A percentile compares a stretch with the other conserved stretches of the same genome.
phyloP scores from a whole-genome alignment of 23 red algal genomes.

The Gracilariopsis chorda region DNA sequence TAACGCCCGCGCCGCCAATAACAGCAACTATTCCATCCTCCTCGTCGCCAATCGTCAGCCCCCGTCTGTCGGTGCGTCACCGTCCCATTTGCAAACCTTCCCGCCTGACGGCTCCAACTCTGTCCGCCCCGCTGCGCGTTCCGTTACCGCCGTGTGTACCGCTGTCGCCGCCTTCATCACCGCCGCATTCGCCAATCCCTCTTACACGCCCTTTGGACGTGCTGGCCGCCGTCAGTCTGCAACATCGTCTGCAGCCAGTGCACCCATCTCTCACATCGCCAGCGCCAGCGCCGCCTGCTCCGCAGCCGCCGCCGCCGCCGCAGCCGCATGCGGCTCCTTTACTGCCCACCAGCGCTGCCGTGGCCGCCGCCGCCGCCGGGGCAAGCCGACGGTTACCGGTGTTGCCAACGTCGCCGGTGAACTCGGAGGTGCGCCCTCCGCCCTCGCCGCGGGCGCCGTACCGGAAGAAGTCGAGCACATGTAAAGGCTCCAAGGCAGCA shows the following conservation, averaged over 20 bases:
- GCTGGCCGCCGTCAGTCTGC: conserved; percentile 27
- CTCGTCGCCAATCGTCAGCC: too few species aligned
- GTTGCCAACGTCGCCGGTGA: too few species aligned
- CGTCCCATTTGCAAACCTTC: not conserved
- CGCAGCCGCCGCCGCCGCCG: not conserved
- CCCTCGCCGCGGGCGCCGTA: not conserved
- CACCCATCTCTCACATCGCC: not conserved
- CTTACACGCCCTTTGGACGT: conserved; percentile 17
- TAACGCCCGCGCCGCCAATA: not conserved
- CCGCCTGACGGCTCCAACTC: not conserved
- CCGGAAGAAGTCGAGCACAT: not conserved
- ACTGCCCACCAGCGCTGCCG: not conserved
- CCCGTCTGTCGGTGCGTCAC: not conserved
- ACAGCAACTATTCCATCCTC: too few species aligned
- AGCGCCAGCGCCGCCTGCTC: not conserved
- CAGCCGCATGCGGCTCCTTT: not conserved
- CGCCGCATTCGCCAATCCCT: not conserved
- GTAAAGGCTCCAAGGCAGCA: not conserved
- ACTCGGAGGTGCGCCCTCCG: not conserved
- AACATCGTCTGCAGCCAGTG: not conserved
- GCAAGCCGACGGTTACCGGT: not conserved
- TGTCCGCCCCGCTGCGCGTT: not conserved
- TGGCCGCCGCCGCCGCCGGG: not conserved
- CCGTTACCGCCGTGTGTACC: not conserved
- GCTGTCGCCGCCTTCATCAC: not conserved